Evolutionary conservation across 2,329 filamentous ascomycete genomes (phyloP), one percentile per base, ranked within the genome.

Genomic region (Leptographium flavum): DNA sequence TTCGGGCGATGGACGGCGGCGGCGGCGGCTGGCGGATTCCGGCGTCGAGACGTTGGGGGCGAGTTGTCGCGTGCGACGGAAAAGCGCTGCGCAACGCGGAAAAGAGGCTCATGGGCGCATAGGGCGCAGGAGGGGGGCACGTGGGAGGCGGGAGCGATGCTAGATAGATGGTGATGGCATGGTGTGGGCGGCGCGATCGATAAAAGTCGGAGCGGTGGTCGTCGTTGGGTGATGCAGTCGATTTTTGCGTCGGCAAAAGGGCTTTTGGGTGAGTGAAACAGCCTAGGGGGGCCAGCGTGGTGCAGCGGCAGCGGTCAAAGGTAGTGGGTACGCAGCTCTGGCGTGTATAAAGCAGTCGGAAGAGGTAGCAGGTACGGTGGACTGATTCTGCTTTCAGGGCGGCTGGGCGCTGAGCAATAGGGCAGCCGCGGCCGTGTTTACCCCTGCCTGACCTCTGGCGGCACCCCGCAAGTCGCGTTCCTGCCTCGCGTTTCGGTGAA

Each of bases 111-210:
- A 68, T 68, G 63, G 60, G 63, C 59, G 60, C 63, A 66, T 64
- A 52, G 58, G 65, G 59, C 52, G 55, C 58, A 55, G 55, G 57
- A 49, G 47, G 43, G n/a, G 47, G 47, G 46, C 48, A 50, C 52
- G 65, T 60, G 68, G 67, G 68, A 71, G 70, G 61, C 55, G 52
- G 53, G 49, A 55, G 48, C 51, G 53, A 50, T 53, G 50, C 66
- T 57, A 66, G 51, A 57, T 57, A 50, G 69, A 74, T 73, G 63
- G 49, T 60, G 57, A 54, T 55, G 52, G 60, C 64, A 66, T 67
- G 54, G 53, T 63, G 62, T 50, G 62, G 63, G 48, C 48, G 56
- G 40, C 36, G 53, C 40, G 45, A 42, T 31, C 47, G 51, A 52
- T 47, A 43, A 22, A n/a, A 21, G n/a, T 30, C 13, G 3, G 21